phyloP scores from a whole-genome alignment of 2,329 filamentous ascomycete genomes.

The Fusarium acutatum region DNA sequence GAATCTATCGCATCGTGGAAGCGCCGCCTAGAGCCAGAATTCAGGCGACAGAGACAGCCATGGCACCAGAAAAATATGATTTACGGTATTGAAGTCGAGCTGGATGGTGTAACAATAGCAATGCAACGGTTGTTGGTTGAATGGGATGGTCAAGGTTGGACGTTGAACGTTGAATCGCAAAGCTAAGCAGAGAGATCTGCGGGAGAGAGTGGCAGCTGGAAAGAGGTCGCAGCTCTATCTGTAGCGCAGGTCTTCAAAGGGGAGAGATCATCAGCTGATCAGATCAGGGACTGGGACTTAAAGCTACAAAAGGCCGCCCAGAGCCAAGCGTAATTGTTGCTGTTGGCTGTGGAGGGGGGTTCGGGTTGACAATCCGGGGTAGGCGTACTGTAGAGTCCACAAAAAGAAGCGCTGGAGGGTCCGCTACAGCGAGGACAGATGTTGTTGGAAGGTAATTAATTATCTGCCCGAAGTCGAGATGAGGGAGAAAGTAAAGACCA shows the following conservation, averaged over 20 bases:
- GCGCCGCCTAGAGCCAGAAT: constrained; percentile 32
- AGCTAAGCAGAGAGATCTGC: constrained; percentile 35
- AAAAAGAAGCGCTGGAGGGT: constrained; percentile 31
- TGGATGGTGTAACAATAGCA: not conserved
- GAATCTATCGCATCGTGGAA: constrained; percentile 40
- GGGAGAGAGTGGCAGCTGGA: constrained; percentile 29
- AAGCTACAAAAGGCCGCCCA: constrained; percentile 26
- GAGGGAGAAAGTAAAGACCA: not conserved
- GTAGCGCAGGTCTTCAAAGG: constrained; percentile 37
- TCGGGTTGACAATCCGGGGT: constrained; percentile 41
- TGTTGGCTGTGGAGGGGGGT: constrained; percentile 32
- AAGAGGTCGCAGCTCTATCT: constrained; percentile 39
- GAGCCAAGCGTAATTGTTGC: constrained; percentile 31
- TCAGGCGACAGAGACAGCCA: constrained; percentile 37
- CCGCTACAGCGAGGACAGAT: constrained; percentile 22
- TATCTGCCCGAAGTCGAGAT: not conserved
- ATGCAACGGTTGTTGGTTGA: not conserved
- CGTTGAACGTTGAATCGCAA: constrained; percentile 23
- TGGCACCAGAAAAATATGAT: constrained; percentile 20
- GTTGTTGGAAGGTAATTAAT: not conserved
- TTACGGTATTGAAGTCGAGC: not conserved
- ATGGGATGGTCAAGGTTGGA: not conserved
- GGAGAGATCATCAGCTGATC: constrained; percentile 45
- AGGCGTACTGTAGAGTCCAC: constrained; percentile 35
- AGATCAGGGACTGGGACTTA: constrained; percentile 28